Evolutionary conservation across 768 basidiomycete species (phyloP).

Genomic region (Epithele typhae): DNA sequence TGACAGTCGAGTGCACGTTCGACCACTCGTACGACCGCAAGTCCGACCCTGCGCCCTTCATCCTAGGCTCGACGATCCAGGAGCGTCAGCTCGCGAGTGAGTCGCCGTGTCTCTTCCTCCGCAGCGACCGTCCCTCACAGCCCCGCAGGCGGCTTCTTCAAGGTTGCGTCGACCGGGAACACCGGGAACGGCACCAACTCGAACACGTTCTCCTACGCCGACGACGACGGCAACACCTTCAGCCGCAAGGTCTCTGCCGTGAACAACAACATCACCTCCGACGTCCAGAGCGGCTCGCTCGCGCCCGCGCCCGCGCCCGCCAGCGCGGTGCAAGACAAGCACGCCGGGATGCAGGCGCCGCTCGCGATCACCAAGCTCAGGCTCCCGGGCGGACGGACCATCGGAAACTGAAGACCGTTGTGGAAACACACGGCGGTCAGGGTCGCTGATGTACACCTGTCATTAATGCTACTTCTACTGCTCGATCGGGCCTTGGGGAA

Average conservation of each 20-base stretch:
- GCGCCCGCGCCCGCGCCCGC: slow-evolving; percentile 16
- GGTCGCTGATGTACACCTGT: no score
- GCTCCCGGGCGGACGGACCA: slow-evolving; percentile 32
- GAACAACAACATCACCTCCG: slow-evolving; percentile 55
- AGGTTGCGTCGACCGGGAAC: slow-evolving; percentile 40
- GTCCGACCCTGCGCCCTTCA: slow-evolving; percentile 54
- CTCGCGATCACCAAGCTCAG: slow-evolving; percentile 22
- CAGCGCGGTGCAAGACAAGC: not conserved
- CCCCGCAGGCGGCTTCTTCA: slow-evolving; percentile 48
- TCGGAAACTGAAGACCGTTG: slow-evolving; percentile 19
- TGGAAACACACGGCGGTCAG: no score
- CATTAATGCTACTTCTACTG: no score
- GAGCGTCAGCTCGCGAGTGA: slow-evolving; percentile 58
- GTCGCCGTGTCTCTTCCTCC: slow-evolving; percentile 12
- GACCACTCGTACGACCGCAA: slow-evolving; percentile 69
- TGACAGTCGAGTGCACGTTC: slow-evolving; percentile 45
- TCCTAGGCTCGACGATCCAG: slow-evolving; percentile 50
- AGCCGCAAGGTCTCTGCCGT: slow-evolving; percentile 55
- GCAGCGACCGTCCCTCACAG: not conserved
- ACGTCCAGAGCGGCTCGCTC: slow-evolving; percentile 51
- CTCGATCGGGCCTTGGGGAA: no score
- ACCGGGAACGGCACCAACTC: slow-evolving; percentile 65
- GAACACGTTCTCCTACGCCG: slow-evolving; percentile 62
- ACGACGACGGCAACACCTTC: slow-evolving; percentile 59
- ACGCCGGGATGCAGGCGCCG: not conserved